phyloP scores from a whole-genome alignment of 257 asterid genomes.

The Ligustrum vulgare region DNA sequence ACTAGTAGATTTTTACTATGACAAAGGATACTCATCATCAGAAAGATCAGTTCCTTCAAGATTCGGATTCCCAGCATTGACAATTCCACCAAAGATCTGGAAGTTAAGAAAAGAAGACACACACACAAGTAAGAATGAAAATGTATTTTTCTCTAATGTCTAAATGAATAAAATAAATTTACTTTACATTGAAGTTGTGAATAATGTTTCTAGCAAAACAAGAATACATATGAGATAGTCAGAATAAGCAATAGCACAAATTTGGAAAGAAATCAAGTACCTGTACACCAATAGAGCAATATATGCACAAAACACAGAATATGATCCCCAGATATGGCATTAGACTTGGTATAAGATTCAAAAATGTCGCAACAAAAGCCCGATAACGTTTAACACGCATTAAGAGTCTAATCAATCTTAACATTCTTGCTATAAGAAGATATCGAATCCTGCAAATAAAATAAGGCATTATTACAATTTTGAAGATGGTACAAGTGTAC shows the following conservation, averaged over 20 bases:
- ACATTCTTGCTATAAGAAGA: constrained; percentile 94
- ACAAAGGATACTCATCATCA: constrained; percentile 82
- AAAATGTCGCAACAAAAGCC: constrained; percentile 91
- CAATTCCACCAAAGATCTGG: constrained; percentile 94
- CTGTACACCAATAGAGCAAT: constrained; percentile 95
- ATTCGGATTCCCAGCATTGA: constrained; percentile 73
- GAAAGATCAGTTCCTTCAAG: constrained; percentile 76
- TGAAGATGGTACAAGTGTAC: background rate
- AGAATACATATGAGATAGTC: background rate
- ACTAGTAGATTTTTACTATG: constrained; percentile 19
- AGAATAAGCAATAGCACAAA: constrained; percentile 11
- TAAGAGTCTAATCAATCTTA: constrained; percentile 88
- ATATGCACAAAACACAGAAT: constrained; percentile 84
- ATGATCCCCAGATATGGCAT: constrained; percentile 95
- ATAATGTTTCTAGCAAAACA: constrained; percentile 7
- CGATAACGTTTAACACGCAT: constrained; percentile 84
- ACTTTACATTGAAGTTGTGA: constrained; percentile 14
- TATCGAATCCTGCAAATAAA: constrained; percentile 81
- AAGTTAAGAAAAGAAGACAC: background rate
- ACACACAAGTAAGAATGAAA: constrained; percentile 10
- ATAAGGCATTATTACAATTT: constrained; percentile 1
- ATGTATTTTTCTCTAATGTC: background rate
- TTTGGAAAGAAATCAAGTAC: constrained; percentile 35
- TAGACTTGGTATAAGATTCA: constrained; percentile 89
- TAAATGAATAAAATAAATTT: constrained; percentile 1